Conservation (phyloP, 495 filamentous ascomycete species). For the Aspergillus bertholletiae region DNA sequence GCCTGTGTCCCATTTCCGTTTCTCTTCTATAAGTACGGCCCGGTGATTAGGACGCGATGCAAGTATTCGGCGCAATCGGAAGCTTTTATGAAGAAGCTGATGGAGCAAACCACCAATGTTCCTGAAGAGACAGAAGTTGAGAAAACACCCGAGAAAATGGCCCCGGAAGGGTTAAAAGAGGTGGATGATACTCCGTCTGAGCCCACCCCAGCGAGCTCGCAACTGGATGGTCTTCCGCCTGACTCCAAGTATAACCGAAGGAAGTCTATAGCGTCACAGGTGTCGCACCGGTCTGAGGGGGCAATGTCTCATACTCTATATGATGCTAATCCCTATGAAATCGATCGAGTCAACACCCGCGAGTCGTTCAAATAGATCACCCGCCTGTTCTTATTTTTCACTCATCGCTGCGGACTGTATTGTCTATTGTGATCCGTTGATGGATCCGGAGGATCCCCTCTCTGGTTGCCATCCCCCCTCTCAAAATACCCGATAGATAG, state of each 20-base stretch:
- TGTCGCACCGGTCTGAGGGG: not conserved
- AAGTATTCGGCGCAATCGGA: constrained; percentile 63
- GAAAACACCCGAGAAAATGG: not conserved
- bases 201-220: not conserved
- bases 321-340: constrained; percentile 17
- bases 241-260: not conserved
- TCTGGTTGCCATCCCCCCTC: not conserved
- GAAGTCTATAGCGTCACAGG: constrained; percentile 3
- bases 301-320: constrained; percentile 5
- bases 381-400: too few species aligned
- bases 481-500: not conserved
- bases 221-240: constrained; percentile 1
- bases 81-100: constrained; percentile 24
- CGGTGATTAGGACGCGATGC: constrained; percentile 54
- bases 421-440: too few species aligned
- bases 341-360: constrained; percentile 17
- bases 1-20: constrained; percentile 65
- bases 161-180: not conserved
- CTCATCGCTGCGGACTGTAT: too few species aligned
- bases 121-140: not conserved
- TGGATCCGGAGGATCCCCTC: not conserved
- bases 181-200: not conserved
- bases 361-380: constrained; percentile 10
- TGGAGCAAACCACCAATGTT: constrained; percentile 33
- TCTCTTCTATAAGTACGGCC: constrained; percentile 65